Evolutionary conservation across 2,329 filamentous ascomycete species (phyloP), one percentile per base, ranked within the genome.

Genomic region (Zymoseptoria passerinii): DNA sequence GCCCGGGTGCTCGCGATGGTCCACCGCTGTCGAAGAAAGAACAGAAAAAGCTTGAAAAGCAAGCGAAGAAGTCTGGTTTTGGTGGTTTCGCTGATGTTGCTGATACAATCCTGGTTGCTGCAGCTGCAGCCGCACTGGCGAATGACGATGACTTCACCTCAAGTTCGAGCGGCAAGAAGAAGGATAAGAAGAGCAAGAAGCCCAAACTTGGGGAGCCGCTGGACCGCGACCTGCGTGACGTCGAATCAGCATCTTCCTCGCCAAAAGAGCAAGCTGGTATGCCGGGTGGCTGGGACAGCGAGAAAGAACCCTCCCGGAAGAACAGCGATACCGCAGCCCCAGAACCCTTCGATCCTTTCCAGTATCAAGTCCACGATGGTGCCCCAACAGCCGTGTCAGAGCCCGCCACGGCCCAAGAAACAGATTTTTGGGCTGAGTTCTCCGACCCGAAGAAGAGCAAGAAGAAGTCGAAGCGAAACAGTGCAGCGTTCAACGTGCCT

Each of bases 401-500:
- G 20, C 20, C 55, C n/a, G 53, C 62, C 1, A 18, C 56, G 23
- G 20, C 61, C n/a, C 61, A 61, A 40, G 67, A 68, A 44, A 54
- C 56, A 8, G 68, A 69, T 28, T 55, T 62, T 16, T 63, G 58
- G 53, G 52, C 57, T 2, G 64, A 67, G 48, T 63, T 53, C 50
- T 29, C 58, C 8, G 57, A 65, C 4, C 27, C 59, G 20, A 66
- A 66, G 57, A 73, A 77, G 62, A 75, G 72, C 48, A 79, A 76
- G 67, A 78, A 75, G 56, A 79, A 72, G 66, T 68, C 66, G 40
- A 79, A 77, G 66, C 72, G 77, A 40, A 71, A 73, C 52, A 77
- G 74, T 56, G 70, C 71, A 54, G 71, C 67, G 28, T 77, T 74
- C 60, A 75, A 74, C 35, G 73, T 74, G 23, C 69, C 71, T 8